Conservation (phyloP, 179 eudicot genomes). For the Pouteria campechiana region DNA sequence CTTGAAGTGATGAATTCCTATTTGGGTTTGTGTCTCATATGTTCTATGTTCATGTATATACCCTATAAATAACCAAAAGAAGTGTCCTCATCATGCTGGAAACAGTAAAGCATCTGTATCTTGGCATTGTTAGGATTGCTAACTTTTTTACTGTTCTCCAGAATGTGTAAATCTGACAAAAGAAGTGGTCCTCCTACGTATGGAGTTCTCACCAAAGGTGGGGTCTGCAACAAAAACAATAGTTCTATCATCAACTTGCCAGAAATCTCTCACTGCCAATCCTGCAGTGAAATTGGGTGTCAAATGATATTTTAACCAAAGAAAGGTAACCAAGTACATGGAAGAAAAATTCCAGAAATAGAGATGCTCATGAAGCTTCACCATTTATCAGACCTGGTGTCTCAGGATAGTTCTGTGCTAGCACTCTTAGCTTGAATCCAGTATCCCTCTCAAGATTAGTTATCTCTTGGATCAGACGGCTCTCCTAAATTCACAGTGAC, state of each 20-base stretch:
- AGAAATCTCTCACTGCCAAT: conserved; percentile 79
- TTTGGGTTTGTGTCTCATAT: too few relatives aligned
- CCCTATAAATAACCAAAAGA: too few relatives aligned
- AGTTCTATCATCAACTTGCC: conserved; percentile 91
- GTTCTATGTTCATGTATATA: too few relatives aligned
- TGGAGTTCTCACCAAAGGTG: conserved; percentile 49
- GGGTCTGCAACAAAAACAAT: conserved; percentile 98
- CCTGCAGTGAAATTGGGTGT: conserved; percentile 27
- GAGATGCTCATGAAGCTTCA: neutral
- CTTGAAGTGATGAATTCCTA: too few relatives aligned
- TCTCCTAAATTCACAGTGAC: too few relatives aligned
- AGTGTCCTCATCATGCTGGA: too few relatives aligned
- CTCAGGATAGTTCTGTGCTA: conserved; percentile 95
- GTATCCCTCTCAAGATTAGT: conserved; percentile 72
- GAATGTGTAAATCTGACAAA: too few relatives aligned
- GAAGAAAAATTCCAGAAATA: neutral
- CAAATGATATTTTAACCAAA: neutral
- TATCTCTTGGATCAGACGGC: conserved; percentile 57
- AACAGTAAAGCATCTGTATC: too few relatives aligned
- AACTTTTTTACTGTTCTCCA: too few relatives aligned
- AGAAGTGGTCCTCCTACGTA: too few relatives aligned
- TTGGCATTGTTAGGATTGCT: too few relatives aligned
- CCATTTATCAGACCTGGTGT: conserved; percentile 57
- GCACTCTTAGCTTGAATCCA: conserved; percentile 76
- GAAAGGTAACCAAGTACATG: too few relatives aligned